Percentiles rank a stretch among this genome's conserved stretches.
These are phyloP conservation scores for Tulasnella sp. DNA, from an alignment of 768 basidiomycete genomes.

Conservation along the genomic window DNA sequence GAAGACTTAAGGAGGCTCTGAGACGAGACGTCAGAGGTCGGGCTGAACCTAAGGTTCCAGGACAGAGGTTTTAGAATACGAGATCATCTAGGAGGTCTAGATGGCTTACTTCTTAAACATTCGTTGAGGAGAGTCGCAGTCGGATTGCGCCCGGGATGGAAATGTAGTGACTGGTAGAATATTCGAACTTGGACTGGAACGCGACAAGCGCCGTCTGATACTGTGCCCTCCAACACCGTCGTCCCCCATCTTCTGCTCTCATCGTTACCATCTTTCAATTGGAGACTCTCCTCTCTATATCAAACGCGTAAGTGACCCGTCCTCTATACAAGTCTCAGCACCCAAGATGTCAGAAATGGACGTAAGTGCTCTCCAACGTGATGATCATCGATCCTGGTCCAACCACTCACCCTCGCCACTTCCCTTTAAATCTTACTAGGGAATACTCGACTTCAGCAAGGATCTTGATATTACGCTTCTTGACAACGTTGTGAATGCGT, in stretches of 20 bases:
- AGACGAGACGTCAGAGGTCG: conserved; percentile 66
- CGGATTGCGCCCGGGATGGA: no score
- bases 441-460: conserved; percentile 59
- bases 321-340: no score
- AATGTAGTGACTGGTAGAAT: conserved; percentile 12
- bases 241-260: background rate
- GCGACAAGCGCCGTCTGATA: conserved; percentile 4
- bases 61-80: background rate
- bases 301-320: no score
- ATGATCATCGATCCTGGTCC: background rate
- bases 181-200: conserved; percentile 15
- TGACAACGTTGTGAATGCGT: conserved; percentile 87
- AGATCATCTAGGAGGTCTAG: background rate
- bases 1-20: conserved; percentile 91
- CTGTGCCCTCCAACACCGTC: background rate
- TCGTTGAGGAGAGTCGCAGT: background rate
- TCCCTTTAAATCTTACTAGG: background rate
- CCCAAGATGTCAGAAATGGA: background rate
- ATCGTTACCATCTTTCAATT: background rate
- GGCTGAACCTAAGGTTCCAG: conserved; percentile 31
- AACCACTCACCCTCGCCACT: background rate
- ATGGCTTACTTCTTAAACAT: conserved; percentile 12
- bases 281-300: no score
- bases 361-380: background rate
- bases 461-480: conserved; percentile 89